These are phyloP conservation scores for Ascochyta fabae DNA, from an alignment of 2,329 filamentous ascomycete species.

Conservation along the genomic window DNA sequence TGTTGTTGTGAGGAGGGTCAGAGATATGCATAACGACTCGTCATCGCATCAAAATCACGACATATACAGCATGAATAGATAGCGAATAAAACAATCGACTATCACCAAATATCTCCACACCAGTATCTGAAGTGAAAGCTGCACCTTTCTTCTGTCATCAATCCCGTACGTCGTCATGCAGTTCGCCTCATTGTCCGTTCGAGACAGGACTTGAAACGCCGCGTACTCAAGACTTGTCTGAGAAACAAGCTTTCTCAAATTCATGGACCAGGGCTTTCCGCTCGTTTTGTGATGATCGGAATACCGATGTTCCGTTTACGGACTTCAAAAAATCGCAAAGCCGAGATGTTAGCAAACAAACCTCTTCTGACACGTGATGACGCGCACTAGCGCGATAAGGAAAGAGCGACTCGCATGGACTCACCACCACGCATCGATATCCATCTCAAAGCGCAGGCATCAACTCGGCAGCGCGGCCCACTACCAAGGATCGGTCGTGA, in stretches of 20 bases:
- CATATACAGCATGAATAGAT: conserved; percentile 1
- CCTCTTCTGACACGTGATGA: background rate
- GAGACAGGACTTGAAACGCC: conserved; percentile 13
- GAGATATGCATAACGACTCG: background rate
- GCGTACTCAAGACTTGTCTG: conserved; percentile 2
- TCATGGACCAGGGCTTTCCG: background rate
- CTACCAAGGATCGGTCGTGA: background rate
- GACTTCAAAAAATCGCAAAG: background rate
- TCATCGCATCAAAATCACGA: background rate
- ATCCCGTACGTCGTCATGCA: background rate
- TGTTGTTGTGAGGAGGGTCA: background rate
- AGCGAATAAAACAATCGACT: background rate
- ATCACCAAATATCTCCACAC: background rate
- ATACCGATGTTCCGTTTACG: background rate
- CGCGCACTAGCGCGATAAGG: conserved; percentile 2
- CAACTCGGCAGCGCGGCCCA: background rate
- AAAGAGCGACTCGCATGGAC: background rate
- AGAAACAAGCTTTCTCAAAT: background rate
- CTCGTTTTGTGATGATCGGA: background rate
- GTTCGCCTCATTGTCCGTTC: conserved; percentile 2
- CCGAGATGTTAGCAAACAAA: background rate
- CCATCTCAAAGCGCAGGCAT: background rate
- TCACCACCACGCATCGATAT: background rate
- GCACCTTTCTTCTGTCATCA: background rate
- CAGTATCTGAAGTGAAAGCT: no score